Evolutionary conservation across 192 early-diverging fungal genomes (phyloP).

Genomic region (Radiomyces spectabilis): DNA sequence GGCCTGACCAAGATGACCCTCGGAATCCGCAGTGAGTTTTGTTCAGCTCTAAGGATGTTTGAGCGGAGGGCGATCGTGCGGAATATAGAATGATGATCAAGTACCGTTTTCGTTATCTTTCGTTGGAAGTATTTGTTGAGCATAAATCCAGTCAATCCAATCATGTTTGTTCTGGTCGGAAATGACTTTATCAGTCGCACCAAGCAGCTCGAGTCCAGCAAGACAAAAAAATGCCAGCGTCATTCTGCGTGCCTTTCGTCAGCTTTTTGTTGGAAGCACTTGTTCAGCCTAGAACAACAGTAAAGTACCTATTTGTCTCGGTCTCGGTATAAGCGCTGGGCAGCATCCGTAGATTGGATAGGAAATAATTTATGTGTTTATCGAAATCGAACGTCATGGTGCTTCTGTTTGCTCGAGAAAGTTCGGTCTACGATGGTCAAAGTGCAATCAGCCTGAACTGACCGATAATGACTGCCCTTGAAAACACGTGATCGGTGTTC

Average conservation of each 20-base stretch:
- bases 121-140: constrained; percentile 70
- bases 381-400: constrained; percentile 27
- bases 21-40: constrained; percentile 65
- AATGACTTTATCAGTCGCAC: constrained; percentile 49
- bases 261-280: background rate
- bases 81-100: background rate
- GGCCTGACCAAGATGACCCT: constrained; percentile 62
- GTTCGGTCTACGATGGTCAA: no score
- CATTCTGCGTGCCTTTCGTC: constrained; percentile 49
- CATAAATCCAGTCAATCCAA: constrained; percentile 97
- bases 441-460: no score
- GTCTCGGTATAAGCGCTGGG: constrained; percentile 59
- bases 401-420: no score
- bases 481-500: no score
- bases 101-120: constrained; percentile 17
- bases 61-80: no score
- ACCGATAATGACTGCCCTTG: no score
- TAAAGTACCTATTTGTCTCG: constrained; percentile 62
- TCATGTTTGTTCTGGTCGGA: constrained; percentile 43
- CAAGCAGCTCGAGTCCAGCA: constrained; percentile 74
- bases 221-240: constrained; percentile 81
- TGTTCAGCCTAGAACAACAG: background rate
- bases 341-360: constrained; percentile 57
- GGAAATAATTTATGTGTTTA: constrained; percentile 68
- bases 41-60: no score